Evolutionary conservation across 2,329 filamentous ascomycete species (phyloP).

Genomic region (Xylaria hypoxylon): DNA sequence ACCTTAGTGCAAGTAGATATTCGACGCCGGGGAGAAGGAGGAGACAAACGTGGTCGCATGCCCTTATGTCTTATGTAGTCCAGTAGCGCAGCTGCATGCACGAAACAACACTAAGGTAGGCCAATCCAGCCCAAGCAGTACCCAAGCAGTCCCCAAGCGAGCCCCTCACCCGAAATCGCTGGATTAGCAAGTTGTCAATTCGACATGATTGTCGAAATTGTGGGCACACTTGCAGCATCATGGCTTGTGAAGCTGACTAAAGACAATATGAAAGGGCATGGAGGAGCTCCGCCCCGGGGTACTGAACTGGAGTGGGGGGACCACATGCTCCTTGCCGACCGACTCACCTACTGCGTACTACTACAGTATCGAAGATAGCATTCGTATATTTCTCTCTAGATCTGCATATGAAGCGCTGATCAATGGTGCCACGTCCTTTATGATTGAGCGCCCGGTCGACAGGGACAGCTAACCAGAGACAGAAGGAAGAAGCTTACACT

Average conservation of each 20-base stretch:
- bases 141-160: no score
- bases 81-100: not conserved
- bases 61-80: not conserved
- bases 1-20: no score
- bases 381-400: not conserved
- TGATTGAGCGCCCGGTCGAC: not conserved
- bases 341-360: no score
- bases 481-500: no score
- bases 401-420: slow-evolving; percentile 5
- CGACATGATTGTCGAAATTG: not conserved
- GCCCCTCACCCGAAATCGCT: slow-evolving; percentile 9
- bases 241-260: no score
- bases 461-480: no score
- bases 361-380: no score
- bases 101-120: not conserved
- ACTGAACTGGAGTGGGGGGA: not conserved
- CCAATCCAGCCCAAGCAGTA: not conserved
- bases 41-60: not conserved
- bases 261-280: no score
- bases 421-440: slow-evolving; percentile 5
- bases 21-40: not conserved
- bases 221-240: no score
- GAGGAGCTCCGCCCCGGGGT: no score
- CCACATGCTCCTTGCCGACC: no score
- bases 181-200: not conserved